Conservation (phyloP, 2,329 filamentous ascomycete species). For the Alternaria conjuncta region DNA sequence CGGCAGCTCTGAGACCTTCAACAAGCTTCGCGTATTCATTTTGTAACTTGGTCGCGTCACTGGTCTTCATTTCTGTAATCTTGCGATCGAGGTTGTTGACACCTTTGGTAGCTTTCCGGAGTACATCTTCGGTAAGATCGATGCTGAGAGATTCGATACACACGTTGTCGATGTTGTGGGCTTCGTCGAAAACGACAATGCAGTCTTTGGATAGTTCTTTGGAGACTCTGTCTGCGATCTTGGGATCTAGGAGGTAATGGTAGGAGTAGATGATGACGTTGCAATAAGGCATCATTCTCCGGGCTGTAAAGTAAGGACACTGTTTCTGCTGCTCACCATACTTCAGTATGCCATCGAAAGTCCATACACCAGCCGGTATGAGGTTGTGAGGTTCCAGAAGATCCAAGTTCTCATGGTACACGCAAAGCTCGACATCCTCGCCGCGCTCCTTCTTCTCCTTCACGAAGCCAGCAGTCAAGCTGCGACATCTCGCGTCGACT, state of each 20-base stretch:
- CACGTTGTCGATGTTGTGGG: constrained; percentile 99
- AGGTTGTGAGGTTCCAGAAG: constrained; percentile 93
- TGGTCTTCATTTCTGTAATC: constrained; percentile 94
- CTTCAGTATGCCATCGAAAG: constrained; percentile 82
- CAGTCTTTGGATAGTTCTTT: constrained; percentile 97
- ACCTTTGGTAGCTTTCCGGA: constrained; percentile 87
- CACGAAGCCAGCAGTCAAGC: constrained; percentile 93
- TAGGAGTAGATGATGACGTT: constrained; percentile 99
- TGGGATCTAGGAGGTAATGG: constrained; percentile 95
- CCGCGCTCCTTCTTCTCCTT: constrained; percentile 97
- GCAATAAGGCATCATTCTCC: constrained; percentile 99
- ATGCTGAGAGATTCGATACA: constrained; percentile 98
- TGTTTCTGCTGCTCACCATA: constrained; percentile 97
- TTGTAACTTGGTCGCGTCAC: constrained; percentile 91
- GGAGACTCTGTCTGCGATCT: constrained; percentile 94
- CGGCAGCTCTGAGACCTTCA: constrained; percentile 84
- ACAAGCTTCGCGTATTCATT: constrained; percentile 96
- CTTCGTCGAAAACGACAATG: constrained; percentile 98
- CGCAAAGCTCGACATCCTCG: constrained; percentile 90
- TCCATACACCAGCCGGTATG: constrained; percentile 94
- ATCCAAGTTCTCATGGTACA: constrained; percentile 98
- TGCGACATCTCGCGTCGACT: constrained; percentile 94
- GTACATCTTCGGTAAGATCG: constrained; percentile 92
- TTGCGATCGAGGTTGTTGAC: constrained; percentile 89
- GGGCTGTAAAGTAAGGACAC: constrained; percentile 94